Evolutionary conservation across 805 yeast genomes (phyloP).

Genomic region (Pichia nanzhaoensis): DNA sequence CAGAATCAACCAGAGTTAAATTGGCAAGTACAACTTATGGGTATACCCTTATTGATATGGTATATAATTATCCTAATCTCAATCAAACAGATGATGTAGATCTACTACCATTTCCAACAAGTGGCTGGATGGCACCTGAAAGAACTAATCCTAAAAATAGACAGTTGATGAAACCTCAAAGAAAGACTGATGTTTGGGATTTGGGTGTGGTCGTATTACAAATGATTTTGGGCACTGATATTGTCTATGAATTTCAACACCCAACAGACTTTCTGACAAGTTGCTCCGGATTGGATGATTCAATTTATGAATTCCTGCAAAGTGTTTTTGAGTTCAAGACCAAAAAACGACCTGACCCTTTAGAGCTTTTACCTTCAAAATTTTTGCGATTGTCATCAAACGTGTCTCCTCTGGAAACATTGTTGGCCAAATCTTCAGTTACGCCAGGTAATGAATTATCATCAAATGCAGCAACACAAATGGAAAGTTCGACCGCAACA

Average conservation of each 20-base stretch:
- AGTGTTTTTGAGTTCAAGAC: constrained; percentile 60
- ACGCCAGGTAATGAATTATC: not conserved
- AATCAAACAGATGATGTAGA: constrained; percentile 19
- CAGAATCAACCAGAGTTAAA: constrained; percentile 53
- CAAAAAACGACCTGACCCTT: constrained; percentile 70
- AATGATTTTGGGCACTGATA: constrained; percentile 54
- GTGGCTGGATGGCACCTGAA: constrained; percentile 82
- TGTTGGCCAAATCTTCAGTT: not conserved
- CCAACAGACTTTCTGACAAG: constrained; percentile 56
- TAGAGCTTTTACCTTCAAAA: constrained; percentile 77
- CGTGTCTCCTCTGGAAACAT: constrained; percentile 26
- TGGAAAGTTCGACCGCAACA: not conserved
- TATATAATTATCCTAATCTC: constrained; percentile 27
- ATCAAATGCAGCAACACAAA: not conserved
- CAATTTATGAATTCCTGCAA: constrained; percentile 59
- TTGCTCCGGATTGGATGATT: constrained; percentile 35
- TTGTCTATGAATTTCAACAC: constrained; percentile 45
- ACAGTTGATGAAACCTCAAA: constrained; percentile 42
- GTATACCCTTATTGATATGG: constrained; percentile 37
- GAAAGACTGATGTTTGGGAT: constrained; percentile 92
- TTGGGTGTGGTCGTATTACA: constrained; percentile 73
- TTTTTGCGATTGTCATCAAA: constrained; percentile 70
- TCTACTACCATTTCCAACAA: constrained; percentile 22
- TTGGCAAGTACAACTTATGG: constrained; percentile 57
- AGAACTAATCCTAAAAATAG: constrained; percentile 26